Evolutionary conservation across 208 protist species (phyloP).

Genomic region (Borovskyia barvae): DNA sequence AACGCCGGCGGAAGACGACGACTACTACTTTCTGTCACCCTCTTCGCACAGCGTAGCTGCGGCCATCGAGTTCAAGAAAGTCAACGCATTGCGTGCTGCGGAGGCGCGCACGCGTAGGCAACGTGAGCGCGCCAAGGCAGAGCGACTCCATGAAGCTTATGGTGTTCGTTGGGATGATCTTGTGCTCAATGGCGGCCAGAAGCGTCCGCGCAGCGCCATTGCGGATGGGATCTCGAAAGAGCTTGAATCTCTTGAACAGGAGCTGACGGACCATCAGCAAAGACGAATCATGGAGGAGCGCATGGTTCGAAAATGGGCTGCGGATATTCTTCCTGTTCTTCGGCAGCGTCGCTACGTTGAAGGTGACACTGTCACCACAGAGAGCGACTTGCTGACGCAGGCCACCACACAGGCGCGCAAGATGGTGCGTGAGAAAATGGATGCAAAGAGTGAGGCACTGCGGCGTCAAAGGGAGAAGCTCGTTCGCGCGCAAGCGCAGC

Average conservation of each 20-base stretch:
- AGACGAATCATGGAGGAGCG: conserved; percentile 44
- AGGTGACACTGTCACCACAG: conserved; percentile 21
- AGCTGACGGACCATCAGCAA: conserved; percentile 18
- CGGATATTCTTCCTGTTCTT: conserved; percentile 58
- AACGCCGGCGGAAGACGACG: conserved; percentile 12
- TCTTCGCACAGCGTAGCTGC: conserved; percentile 36
- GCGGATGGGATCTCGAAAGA: conserved; percentile 11
- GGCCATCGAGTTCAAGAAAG: conserved; percentile 9
- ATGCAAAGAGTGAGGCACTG: conserved; percentile 26
- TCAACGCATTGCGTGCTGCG: conserved; percentile 6
- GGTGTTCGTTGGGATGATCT: neutral
- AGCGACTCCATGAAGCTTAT: conserved; percentile 15
- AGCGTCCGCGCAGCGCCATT: conserved; percentile 1
- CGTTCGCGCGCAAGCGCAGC: conserved; percentile 43
- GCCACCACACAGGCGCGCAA: conserved; percentile 49
- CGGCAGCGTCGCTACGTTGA: conserved; percentile 51
- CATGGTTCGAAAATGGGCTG: conserved; percentile 49
- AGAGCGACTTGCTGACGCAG: conserved; percentile 43
- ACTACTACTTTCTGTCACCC: conserved; percentile 59
- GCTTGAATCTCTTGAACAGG: conserved; percentile 12
- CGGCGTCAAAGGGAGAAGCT: conserved; percentile 41
- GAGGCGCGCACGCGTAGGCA: conserved; percentile 19
- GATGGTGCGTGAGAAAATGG: conserved; percentile 52
- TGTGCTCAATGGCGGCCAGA: neutral
- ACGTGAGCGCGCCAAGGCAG: conserved; percentile 2